A percentile compares a stretch with the other conserved stretches of the same genome.
Evolutionary conservation across 208 protist genomes (phyloP).

Genomic region (Acanthamoeba divionensis): DNA sequence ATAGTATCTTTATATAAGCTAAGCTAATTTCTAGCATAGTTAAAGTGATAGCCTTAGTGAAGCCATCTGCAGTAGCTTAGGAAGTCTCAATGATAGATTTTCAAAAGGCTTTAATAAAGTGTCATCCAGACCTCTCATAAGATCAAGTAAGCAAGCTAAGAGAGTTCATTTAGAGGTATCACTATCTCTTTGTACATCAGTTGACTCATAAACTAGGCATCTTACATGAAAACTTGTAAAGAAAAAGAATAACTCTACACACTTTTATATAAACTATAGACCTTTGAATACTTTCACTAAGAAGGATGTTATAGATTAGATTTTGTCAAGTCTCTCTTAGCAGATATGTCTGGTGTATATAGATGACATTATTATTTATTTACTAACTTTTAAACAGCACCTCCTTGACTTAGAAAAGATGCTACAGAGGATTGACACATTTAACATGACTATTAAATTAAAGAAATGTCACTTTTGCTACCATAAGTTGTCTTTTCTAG

Average conservation of each 20-base stretch:
- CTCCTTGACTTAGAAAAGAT: constrained; percentile 34
- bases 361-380: constrained; percentile 44
- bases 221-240: not conserved
- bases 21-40: too few relatives aligned
- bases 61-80: too few relatives aligned
- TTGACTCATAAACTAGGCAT: too few relatives aligned
- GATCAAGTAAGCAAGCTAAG: too few relatives aligned
- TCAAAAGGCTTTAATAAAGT: too few relatives aligned
- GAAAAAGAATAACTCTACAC: not conserved
- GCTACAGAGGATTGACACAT: not conserved
- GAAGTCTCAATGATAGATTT: too few relatives aligned
- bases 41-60: too few relatives aligned
- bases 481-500: not conserved
- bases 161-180: not conserved
- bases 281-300: not conserved
- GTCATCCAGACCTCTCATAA: not conserved
- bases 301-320: not conserved
- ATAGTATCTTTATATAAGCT: too few relatives aligned
- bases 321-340: not conserved
- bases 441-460: too few relatives aligned
- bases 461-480: too few relatives aligned
- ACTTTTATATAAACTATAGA: not conserved
- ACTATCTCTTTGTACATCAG: not conserved
- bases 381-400: not conserved
- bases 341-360: not conserved